phyloP scores from a whole-genome alignment of 345 rosid species.

The Boechera stricta region DNA sequence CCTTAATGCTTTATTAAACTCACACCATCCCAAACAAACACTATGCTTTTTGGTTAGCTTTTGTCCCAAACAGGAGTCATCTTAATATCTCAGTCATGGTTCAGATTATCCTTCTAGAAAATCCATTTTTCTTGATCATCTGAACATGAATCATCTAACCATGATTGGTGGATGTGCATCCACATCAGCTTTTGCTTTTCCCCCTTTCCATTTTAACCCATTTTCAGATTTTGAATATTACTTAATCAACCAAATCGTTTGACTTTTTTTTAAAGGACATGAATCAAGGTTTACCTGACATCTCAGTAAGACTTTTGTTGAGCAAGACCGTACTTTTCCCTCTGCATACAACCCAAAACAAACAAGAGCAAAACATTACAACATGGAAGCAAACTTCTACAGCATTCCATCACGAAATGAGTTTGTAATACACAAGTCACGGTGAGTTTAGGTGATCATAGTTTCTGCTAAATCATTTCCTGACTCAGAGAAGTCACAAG shows the following conservation, averaged over 20 bases:
- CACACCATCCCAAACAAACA: slow-evolving; percentile 29
- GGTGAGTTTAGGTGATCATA: neutral
- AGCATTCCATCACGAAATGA: neutral
- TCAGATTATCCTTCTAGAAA: slow-evolving; percentile 29
- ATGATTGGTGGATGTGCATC: slow-evolving; percentile 46
- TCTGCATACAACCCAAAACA: slow-evolving; percentile 29
- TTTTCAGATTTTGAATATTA: slow-evolving; percentile 22
- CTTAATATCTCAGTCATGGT: slow-evolving; percentile 34
- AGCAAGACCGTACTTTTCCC: slow-evolving; percentile 41
- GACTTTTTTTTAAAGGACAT: neutral
- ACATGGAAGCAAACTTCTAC: slow-evolving; percentile 9
- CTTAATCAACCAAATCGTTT: neutral
- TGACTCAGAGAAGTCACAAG: neutral
- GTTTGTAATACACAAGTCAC: too few relatives aligned
- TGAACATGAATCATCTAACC: slow-evolving; percentile 37
- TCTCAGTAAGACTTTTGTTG: slow-evolving; percentile 37
- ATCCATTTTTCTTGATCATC: slow-evolving; percentile 42
- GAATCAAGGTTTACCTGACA: slow-evolving; percentile 40
- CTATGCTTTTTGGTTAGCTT: slow-evolving; percentile 35
- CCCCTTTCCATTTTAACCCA: slow-evolving; percentile 34
- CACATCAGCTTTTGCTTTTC: slow-evolving; percentile 39
- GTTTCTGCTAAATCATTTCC: neutral
- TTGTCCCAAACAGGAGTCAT: slow-evolving; percentile 28
- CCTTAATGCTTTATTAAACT: neutral
- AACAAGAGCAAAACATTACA: slow-evolving; percentile 13